Evolutionary conservation across 768 basidiomycete species (phyloP).

Genomic region (Pleurotus salmoneostramineus): DNA sequence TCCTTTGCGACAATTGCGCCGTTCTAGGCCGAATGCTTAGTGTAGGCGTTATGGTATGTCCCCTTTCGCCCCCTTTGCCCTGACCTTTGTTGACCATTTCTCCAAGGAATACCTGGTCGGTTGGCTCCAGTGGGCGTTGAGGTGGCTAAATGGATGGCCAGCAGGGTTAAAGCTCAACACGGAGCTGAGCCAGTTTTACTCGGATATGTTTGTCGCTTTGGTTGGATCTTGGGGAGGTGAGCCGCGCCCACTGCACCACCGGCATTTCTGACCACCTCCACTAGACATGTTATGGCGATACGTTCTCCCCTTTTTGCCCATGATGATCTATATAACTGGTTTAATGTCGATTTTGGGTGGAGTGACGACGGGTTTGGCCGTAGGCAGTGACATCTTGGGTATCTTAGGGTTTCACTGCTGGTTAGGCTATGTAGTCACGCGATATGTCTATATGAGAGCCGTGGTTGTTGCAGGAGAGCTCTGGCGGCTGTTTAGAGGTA

Average conservation of each 20-base stretch:
- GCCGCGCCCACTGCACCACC: slow-evolving; percentile 20
- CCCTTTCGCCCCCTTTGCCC: neutral
- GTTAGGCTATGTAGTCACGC: slow-evolving; percentile 61
- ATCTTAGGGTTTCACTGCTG: slow-evolving; percentile 71
- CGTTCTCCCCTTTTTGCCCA: slow-evolving; percentile 23
- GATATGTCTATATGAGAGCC: slow-evolving; percentile 57
- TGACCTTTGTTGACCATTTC: neutral
- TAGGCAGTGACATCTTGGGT: slow-evolving; percentile 62
- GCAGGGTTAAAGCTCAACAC: slow-evolving; percentile 95
- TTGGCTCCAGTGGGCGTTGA: slow-evolving; percentile 47
- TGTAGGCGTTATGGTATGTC: slow-evolving; percentile 35
- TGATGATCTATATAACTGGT: slow-evolving; percentile 30
- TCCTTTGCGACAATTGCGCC: slow-evolving; percentile 64
- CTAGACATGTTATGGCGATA: slow-evolving; percentile 19
- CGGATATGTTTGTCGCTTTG: slow-evolving; percentile 63
- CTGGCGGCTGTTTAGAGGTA: slow-evolving; percentile 91
- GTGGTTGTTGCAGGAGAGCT: slow-evolving; percentile 58
- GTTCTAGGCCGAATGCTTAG: slow-evolving; percentile 37
- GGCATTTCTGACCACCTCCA: neutral
- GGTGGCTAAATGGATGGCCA: slow-evolving; percentile 95
- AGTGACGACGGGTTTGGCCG: slow-evolving; percentile 63
- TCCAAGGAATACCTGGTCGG: slow-evolving; percentile 38
- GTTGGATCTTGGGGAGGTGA: slow-evolving; percentile 71
- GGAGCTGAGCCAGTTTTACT: slow-evolving; percentile 84
- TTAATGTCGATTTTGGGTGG: slow-evolving; percentile 35